These are phyloP conservation scores for Firmiana major DNA, from an alignment of 345 rosid species.

Conservation along the genomic window DNA sequence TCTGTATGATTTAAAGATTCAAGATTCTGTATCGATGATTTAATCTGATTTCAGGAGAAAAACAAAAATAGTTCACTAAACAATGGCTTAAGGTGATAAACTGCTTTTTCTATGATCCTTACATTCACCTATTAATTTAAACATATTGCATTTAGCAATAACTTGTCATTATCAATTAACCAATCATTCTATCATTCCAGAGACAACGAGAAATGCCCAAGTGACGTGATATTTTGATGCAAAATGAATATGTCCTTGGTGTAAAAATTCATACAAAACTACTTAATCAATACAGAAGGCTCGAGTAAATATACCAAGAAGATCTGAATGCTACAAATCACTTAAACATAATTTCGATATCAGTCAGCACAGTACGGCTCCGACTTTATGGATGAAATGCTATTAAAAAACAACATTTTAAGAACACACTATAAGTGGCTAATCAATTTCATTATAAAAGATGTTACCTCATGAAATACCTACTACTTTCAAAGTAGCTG, in stretches of 20 bases:
- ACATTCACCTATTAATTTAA: too few species aligned
- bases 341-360: neutral
- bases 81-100: neutral
- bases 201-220: neutral
- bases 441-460: neutral
- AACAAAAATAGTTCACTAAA: neutral
- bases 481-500: slow-evolving; percentile 1
- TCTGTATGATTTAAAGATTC: neutral
- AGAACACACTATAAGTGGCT: neutral
- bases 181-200: neutral
- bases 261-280: neutral
- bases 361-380: neutral
- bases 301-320: neutral
- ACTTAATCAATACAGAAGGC: neutral
- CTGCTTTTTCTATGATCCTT: neutral
- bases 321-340: neutral
- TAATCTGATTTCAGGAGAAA: neutral
- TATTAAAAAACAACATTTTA: neutral
- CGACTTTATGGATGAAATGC: neutral
- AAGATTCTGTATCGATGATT: too few species aligned
- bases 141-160: neutral
- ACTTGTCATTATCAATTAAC: neutral
- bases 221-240: neutral
- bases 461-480: slow-evolving; percentile 21
- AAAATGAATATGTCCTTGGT: neutral